phyloP scores from a whole-genome alignment of 306 rosid species.

The Sphenostylis stenocarpa region DNA sequence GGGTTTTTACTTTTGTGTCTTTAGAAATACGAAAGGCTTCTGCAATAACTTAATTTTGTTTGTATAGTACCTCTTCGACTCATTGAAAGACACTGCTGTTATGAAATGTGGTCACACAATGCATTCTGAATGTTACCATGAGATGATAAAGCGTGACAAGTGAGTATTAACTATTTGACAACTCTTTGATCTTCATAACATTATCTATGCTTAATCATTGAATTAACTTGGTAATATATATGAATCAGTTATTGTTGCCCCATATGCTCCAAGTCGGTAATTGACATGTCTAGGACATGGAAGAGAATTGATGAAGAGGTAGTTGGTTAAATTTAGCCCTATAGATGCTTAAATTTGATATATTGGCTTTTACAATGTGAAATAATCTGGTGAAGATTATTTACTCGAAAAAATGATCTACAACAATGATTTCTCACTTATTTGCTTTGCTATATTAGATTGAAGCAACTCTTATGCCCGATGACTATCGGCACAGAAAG shows the following conservation, averaged over 20 bases:
- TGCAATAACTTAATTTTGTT: slow-evolving; percentile 32
- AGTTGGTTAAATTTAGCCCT: slow-evolving; percentile 26
- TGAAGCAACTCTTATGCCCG: slow-evolving; percentile 84
- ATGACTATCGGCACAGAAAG: slow-evolving; percentile 79
- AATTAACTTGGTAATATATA: slow-evolving; percentile 23
- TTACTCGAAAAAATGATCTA: slow-evolving; percentile 14
- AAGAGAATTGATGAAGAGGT: slow-evolving; percentile 97
- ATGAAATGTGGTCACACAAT: slow-evolving; percentile 99
- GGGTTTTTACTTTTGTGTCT: not conserved
- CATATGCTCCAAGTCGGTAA: slow-evolving; percentile 80
- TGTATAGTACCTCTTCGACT: slow-evolving; percentile 82
- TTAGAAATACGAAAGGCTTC: slow-evolving; percentile 13
- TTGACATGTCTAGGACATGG: slow-evolving; percentile 87
- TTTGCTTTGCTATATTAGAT: slow-evolving; percentile 53
- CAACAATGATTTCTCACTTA: slow-evolving; percentile 24
- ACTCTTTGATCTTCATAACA: not conserved
- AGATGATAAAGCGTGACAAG: slow-evolving; percentile 82
- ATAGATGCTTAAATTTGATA: slow-evolving; percentile 5
- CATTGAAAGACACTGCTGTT: slow-evolving; percentile 71
- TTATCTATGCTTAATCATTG: not conserved
- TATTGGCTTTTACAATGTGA: not conserved
- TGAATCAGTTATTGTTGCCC: slow-evolving; percentile 81
- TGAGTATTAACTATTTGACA: slow-evolving; percentile 40
- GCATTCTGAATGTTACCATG: slow-evolving; percentile 75
- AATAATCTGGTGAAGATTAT: not conserved